Evolutionary conservation across 495 filamentous ascomycete species (phyloP).

Genomic region (Gamarada debralockiae): DNA sequence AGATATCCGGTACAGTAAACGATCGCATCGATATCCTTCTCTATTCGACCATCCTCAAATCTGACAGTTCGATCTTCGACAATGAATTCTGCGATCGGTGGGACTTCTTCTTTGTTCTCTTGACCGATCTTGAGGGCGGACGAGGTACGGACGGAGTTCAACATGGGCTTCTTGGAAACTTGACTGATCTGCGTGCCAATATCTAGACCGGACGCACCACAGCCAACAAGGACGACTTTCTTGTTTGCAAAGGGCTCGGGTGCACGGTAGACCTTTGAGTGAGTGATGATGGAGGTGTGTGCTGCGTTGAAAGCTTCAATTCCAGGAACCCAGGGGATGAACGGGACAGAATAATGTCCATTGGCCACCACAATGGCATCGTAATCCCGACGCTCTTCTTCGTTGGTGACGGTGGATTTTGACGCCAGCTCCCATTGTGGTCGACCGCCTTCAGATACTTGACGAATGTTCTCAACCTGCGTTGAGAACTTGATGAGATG

Average conservation of each 20-base stretch:
- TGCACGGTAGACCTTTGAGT: conserved; percentile 75
- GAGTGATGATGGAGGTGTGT: conserved; percentile 64
- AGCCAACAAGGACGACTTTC: conserved; percentile 65
- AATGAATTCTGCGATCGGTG: conserved; percentile 57
- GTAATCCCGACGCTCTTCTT: conserved; percentile 45
- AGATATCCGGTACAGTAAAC: conserved; percentile 76
- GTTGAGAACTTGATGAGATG: conserved; percentile 21
- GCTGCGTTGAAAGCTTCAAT: conserved; percentile 50
- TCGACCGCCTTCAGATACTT: neutral
- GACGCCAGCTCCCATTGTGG: conserved; percentile 51
- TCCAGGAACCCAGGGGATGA: conserved; percentile 61
- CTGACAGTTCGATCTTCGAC: conserved; percentile 41
- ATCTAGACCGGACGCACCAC: conserved; percentile 74
- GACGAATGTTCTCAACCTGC: conserved; percentile 16
- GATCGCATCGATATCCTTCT: conserved; percentile 59
- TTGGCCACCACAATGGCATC: conserved; percentile 84
- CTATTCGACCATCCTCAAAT: conserved; percentile 50
- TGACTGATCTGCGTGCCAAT: conserved; percentile 69
- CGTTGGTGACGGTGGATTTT: conserved; percentile 37
- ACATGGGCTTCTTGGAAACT: conserved; percentile 36
- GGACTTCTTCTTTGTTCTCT: conserved; percentile 46
- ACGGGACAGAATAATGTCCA: conserved; percentile 74
- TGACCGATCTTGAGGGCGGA: conserved; percentile 4
- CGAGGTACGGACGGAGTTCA: conserved; percentile 23
- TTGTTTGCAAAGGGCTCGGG: conserved; percentile 52